Percentiles rank a stretch among this genome's conserved stretches.
These are phyloP conservation scores for Phyllosticta citribraziliensis DNA, from an alignment of 2,329 filamentous ascomycete species.

Conservation along the genomic window DNA sequence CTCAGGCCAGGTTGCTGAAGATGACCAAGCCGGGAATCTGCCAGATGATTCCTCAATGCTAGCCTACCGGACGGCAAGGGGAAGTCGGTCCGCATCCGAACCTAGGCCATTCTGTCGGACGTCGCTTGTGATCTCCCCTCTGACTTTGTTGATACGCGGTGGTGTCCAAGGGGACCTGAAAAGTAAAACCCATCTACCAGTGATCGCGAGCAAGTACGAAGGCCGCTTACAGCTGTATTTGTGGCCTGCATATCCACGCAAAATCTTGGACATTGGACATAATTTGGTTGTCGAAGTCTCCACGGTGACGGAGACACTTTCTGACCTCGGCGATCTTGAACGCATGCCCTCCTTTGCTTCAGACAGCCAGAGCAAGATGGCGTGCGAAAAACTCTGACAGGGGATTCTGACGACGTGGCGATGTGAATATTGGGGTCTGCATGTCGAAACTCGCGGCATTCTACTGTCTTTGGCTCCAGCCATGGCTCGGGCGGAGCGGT, in stretches of 20 bases:
- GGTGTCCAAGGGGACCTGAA: not conserved
- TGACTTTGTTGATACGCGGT: not conserved
- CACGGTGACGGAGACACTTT: too few relatives aligned
- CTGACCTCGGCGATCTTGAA: too few relatives aligned
- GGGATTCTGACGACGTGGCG: too few relatives aligned
- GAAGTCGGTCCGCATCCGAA: not conserved
- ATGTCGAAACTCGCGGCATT: too few relatives aligned
- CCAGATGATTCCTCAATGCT: not conserved
- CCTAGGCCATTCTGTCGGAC: not conserved
- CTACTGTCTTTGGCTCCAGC: too few relatives aligned
- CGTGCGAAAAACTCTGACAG: too few relatives aligned
- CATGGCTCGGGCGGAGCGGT: too few relatives aligned
- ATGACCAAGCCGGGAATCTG: not conserved
- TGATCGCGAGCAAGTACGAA: not conserved
- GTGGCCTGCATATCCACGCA: not conserved
- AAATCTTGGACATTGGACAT: not conserved
- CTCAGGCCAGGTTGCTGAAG: not conserved
- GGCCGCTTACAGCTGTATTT: not conserved
- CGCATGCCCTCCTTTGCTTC: too few relatives aligned
- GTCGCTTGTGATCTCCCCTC: not conserved
- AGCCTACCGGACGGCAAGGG: not conserved
- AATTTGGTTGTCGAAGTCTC: too few relatives aligned
- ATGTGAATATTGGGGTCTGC: too few relatives aligned
- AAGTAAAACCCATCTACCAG: not conserved
- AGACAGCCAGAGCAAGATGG: too few relatives aligned